A percentile compares a stretch with the other conserved stretches of the same genome.
Conservation (phyloP, 148 eudicot genomes). For the Silene uniflora region DNA sequence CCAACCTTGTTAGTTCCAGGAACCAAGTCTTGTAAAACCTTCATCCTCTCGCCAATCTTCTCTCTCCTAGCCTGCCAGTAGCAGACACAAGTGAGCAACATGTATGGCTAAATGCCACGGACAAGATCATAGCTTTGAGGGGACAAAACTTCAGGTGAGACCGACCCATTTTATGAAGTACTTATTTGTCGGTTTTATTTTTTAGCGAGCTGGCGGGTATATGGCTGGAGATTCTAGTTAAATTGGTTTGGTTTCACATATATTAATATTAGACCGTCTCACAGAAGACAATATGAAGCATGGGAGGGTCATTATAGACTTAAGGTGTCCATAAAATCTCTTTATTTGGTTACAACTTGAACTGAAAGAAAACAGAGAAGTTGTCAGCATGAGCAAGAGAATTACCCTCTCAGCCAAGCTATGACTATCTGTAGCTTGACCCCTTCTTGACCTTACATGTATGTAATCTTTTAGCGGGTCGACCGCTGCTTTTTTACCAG, state of each 20-base stretch:
- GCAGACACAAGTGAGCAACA: neutral
- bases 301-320: neutral
- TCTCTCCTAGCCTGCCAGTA: constrained; percentile 80
- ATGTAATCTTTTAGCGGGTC: constrained; percentile 86
- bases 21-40: constrained; percentile 87
- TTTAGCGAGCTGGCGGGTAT: no score
- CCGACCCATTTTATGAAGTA: no score
- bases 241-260: neutral
- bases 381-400: constrained; percentile 4
- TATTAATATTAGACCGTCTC: neutral
- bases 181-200: no score
- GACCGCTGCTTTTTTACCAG: constrained; percentile 43
- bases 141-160: no score
- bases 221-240: neutral
- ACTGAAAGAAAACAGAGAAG: constrained; percentile 5
- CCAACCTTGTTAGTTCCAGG: constrained; percentile 93
- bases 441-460: constrained; percentile 96
- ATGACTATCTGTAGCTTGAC: constrained; percentile 99
- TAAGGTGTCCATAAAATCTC: neutral
- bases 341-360: neutral
- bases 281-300: neutral
- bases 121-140: neutral
- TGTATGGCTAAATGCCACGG: neutral
- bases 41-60: constrained; percentile 96
- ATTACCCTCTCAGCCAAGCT: constrained; percentile 95